Evolutionary conservation across 768 basidiomycete genomes (phyloP).

Genomic region (Naganishia antarctica): DNA sequence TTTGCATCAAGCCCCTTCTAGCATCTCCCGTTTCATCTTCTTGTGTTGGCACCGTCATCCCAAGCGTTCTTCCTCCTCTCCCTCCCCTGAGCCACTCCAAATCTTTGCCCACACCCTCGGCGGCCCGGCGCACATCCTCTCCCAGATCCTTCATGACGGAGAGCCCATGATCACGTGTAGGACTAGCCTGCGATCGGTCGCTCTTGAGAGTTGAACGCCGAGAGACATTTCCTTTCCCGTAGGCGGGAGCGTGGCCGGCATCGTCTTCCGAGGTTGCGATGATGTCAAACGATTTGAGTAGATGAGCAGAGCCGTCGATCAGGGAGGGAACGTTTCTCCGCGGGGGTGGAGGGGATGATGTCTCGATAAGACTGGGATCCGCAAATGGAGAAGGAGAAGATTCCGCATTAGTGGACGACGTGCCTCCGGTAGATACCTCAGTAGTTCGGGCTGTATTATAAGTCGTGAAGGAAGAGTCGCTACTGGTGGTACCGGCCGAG

Average conservation of each 20-base stretch:
- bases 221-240: background rate
- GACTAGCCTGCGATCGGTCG: background rate
- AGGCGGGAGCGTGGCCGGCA: background rate
- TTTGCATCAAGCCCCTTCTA: conserved; percentile 1
- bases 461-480: background rate
- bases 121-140: conserved; percentile 5
- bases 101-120: conserved; percentile 10
- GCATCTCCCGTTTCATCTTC: conserved; percentile 10
- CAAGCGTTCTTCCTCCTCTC: conserved; percentile 5
- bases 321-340: background rate
- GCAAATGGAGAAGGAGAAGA: conserved; percentile 12
- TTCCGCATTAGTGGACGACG: no score
- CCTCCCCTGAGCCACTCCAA: conserved; percentile 12
- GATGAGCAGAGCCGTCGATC: background rate
- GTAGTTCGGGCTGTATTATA: no score
- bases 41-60: background rate
- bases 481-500: background rate
- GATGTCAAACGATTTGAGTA: background rate
- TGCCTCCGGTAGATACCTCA: background rate
- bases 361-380: background rate
- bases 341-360: background rate
- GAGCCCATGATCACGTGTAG: background rate
- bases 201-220: conserved; percentile 4
- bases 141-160: background rate
- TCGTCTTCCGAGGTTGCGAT: conserved; percentile 4